These are phyloP conservation scores for Mentha longifolia DNA, from an alignment of 257 asterid species.

Conservation along the genomic window DNA sequence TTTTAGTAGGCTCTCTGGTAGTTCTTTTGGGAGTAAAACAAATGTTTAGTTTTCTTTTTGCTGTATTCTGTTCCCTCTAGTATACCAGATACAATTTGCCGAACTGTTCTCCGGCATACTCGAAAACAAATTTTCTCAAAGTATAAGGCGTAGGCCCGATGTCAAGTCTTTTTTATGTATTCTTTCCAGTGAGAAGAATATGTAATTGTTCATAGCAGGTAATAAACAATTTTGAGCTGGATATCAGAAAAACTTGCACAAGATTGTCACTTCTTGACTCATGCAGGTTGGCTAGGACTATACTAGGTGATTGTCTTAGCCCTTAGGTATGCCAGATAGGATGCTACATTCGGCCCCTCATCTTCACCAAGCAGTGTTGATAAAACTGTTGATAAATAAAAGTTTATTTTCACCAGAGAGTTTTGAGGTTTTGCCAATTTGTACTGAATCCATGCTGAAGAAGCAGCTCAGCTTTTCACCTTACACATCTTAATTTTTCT, in stretches of 20 bases:
- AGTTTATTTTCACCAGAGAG: not conserved
- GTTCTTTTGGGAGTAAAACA: not conserved
- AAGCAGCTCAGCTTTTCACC: slow-evolving; percentile 18
- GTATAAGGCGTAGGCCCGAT: not conserved
- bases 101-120: slow-evolving; percentile 12
- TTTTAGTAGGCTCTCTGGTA: not conserved
- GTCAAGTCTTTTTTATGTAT: not conserved
- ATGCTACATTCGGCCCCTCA: slow-evolving; percentile 9
- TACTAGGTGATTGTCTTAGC: slow-evolving; percentile 13
- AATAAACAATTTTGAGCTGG: not conserved
- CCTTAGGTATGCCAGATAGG: slow-evolving; percentile 14
- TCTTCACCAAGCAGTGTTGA: slow-evolving; percentile 13
- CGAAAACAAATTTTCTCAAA: slow-evolving; percentile 6
- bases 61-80: not conserved
- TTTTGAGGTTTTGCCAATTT: slow-evolving; percentile 19
- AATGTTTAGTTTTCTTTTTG: not conserved
- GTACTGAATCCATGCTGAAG: slow-evolving; percentile 20
- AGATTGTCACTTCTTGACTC: slow-evolving; percentile 13
- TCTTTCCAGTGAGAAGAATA: not conserved
- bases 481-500: slow-evolving; percentile 22
- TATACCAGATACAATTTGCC: not conserved
- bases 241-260: not conserved
- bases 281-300: slow-evolving; percentile 9
- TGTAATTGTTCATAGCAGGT: not conserved
- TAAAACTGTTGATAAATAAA: slow-evolving; percentile 1